Evolutionary conservation across 1,284 basidiomycete species (phyloP).

Genomic region (Ustilago hordei): DNA sequence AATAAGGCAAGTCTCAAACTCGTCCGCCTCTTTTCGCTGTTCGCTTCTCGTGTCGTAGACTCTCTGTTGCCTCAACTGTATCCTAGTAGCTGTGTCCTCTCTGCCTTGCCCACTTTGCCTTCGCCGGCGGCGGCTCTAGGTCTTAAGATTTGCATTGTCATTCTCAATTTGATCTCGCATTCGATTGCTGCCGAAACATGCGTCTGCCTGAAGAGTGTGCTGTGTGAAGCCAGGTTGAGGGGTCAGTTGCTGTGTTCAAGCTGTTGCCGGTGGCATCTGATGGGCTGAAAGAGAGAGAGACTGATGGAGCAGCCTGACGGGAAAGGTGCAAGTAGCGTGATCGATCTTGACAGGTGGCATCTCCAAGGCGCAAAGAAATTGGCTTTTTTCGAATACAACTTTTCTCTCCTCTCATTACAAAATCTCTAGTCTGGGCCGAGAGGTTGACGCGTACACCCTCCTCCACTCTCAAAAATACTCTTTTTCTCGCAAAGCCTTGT

Average conservation of each 20-base stretch:
- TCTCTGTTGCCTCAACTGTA: conserved; percentile 27
- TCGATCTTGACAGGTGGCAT: conserved; percentile 5
- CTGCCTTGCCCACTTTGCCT: background rate
- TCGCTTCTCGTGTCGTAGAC: conserved; percentile 12
- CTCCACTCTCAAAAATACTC: background rate
- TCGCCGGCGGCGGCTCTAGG: no score
- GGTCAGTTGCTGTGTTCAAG: background rate
- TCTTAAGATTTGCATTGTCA: background rate
- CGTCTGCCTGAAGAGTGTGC: background rate
- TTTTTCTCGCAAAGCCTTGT: conserved; percentile 1
- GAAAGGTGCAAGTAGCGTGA: conserved; percentile 1
- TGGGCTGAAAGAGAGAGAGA: no score
- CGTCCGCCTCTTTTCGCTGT: background rate
- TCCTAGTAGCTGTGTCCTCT: conserved; percentile 24
- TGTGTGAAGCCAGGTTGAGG: background rate
- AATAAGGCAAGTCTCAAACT: no score
- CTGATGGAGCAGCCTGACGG: no score
- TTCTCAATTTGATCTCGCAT: background rate
- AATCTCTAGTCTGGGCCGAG: background rate
- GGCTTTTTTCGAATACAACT: background rate
- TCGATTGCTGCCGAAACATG: background rate
- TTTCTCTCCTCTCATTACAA: background rate
- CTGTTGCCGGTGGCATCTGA: no score
- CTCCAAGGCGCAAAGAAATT: background rate
- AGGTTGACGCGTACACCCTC: background rate